A percentile compares a stretch with the other conserved stretches of the same genome.
phyloP scores from a whole-genome alignment of 129 eudicot species.

The Helianthus annuus region HanXRQr2.0-SUNRISE NC_035445.2:95183385-95183884 shows the following conservation, averaged over 20 bases:
- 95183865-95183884: no score
- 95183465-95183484: slow-evolving; percentile 85
- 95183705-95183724: neutral
- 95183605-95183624: neutral
- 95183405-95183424: slow-evolving; percentile 15
- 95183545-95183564: neutral
- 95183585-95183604: neutral
- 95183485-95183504: slow-evolving; percentile 94
- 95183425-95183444: slow-evolving; percentile 77
- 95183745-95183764: no score
- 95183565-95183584: neutral
- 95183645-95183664: neutral
- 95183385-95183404: neutral
- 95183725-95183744: no score
- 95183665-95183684: neutral
- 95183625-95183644: neutral
- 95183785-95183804: no score
- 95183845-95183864: no score
- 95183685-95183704: neutral
- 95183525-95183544: neutral
- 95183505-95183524: neutral
- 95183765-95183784: no score
- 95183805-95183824: no score
- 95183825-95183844: no score
- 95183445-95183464: slow-evolving; percentile 90